Conservation (phyloP, 2,329 filamentous ascomycete species). For the Sporothrix luriei region DNA sequence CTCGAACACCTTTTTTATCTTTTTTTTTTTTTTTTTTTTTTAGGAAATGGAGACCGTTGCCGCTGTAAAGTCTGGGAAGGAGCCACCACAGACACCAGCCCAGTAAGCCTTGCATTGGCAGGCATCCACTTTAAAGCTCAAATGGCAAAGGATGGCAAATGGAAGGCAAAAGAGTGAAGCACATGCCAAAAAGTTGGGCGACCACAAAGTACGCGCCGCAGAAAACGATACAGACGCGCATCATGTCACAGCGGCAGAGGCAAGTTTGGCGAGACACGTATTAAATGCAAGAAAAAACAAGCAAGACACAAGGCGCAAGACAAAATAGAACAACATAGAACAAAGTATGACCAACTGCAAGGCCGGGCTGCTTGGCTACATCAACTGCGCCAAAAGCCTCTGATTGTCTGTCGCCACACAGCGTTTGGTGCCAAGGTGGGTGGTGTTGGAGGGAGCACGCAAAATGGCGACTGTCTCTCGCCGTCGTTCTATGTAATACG, state of each 20-base stretch:
- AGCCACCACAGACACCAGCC: background rate
- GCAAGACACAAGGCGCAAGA: background rate
- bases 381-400: conserved; percentile 3
- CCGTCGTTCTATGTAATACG: background rate
- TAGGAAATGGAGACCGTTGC: no score
- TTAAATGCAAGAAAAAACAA: background rate
- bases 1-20: conserved; percentile 10
- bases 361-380: background rate
- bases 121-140: conserved; percentile 17
- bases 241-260: conserved; percentile 11
- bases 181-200: conserved; percentile 29
- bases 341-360: background rate
- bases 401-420: conserved; percentile 18
- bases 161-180: conserved; percentile 22
- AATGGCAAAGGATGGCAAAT: background rate
- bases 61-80: no score
- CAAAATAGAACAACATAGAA: background rate
- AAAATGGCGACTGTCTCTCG: background rate
- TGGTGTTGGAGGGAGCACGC: conserved; percentile 28
- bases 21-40: no score
- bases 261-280: background rate
- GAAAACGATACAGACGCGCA: conserved; percentile 9
- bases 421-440: conserved; percentile 6
- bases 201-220: conserved; percentile 4
- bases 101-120: background rate